Evolutionary conservation across 768 basidiomycete species (phyloP), one percentile per base, ranked within the genome.

Genomic region (Tricholoma bakamatsutake): DNA sequence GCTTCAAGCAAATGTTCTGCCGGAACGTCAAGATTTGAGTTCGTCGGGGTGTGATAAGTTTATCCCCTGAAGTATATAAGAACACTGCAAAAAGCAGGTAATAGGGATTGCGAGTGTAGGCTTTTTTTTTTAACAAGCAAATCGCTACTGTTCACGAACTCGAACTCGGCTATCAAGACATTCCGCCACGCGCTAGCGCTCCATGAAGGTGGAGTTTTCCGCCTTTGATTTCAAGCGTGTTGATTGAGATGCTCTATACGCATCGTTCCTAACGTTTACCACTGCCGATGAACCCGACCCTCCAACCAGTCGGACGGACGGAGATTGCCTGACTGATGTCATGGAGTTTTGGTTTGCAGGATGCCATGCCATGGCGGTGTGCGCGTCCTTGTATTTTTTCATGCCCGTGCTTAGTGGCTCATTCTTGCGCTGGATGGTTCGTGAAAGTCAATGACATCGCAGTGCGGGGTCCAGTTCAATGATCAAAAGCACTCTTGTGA

Each of bases 281-380:
- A 87, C 61, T 71, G 77, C 12, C 58, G 33, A 45, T 3, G 40
- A 59, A 3, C 21, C 21, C 21, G 21, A 24, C 21, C 21, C n/a
- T n/a, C 21, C 21, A 24, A 24, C 21, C 21, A 24, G 21, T 17
- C 11, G 46, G 58, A 58, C 21, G 15, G 57, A 56, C 24, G 42
- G 48, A 15, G 47, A 55, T 28, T 56, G 58, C 6, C 57, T 63
- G 27, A 63, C 62, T 24, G 82, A 90, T 66, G 82, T 88, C 11
- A 64, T 83, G 11, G 90, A 93, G 65, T 88, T 91, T 2, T 93
- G 88, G 88, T 93, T 93, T 61, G 62, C 81, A 5, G 90, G 90
- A 1, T 81, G 82, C 58, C 90, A 1, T 81, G 82, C 58, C 90
- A 91, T 61, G 65, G 70, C 40, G 88, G 88, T 89, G 88, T 89